These are phyloP conservation scores for Trichothecium roseum DNA, from an alignment of 2,329 filamentous ascomycete genomes.

Conservation along the genomic window DNA sequence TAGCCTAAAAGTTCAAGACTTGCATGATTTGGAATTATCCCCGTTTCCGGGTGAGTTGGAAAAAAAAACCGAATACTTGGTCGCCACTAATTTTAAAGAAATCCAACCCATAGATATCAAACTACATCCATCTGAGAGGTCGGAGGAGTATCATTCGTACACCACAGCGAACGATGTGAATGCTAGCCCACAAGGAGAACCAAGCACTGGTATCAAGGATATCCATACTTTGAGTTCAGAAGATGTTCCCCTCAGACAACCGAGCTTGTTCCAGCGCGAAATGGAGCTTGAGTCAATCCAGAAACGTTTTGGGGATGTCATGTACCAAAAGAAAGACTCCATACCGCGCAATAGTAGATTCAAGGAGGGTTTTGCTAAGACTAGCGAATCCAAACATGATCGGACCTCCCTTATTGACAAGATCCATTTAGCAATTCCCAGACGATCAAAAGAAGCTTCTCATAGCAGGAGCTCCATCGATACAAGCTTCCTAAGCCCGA, in stretches of 20 bases:
- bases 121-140: constrained; percentile 8
- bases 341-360: constrained; percentile 26
- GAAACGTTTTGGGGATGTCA: constrained; percentile 26
- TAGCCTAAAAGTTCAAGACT: constrained; percentile 17
- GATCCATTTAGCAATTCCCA: constrained; percentile 23
- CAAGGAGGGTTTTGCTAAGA: constrained; percentile 25
- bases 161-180: constrained; percentile 12
- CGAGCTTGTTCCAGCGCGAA: constrained; percentile 26
- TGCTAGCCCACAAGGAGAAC: neutral
- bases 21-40: constrained; percentile 23
- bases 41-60: constrained; percentile 20
- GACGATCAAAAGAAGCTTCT: constrained; percentile 11
- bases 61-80: neutral
- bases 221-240: neutral
- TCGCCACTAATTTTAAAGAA: neutral
- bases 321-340: constrained; percentile 17
- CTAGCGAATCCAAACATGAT: constrained; percentile 6
- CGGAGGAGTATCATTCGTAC: constrained; percentile 15
- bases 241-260: constrained; percentile 17
- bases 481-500: neutral
- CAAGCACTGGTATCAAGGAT: too few relatives aligned
- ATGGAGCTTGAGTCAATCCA: constrained; percentile 26
- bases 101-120: neutral
- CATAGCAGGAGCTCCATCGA: neutral
- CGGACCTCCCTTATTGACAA: constrained; percentile 22